Base-by-base conservation (phyloP, 441 rosid genomes). In the Corymbia citriodora region DNA sequence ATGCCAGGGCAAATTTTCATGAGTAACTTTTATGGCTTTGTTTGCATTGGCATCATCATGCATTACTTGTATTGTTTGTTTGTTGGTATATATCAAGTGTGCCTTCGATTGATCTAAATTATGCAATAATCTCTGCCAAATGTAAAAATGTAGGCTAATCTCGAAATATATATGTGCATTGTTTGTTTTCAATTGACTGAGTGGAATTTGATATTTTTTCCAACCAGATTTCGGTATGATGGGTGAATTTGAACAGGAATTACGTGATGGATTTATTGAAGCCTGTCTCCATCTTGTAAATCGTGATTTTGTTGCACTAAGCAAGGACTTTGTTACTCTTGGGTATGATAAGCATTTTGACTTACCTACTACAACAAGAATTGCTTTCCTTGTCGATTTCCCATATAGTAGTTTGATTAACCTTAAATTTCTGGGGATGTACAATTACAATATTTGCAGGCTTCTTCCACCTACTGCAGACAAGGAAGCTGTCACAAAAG, bases 271-370 rank as follows among this genome's bases (percentile, higher is more conserved):
- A 90, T 97, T 98, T 93, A 96, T 97, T 88, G 97, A 97, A 95
- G 99, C 99, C 89, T 98, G 99, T 93, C 98, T 98, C 89, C 99
- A 98, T 94, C 99, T 97, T 79, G 99, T 98, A 88, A 98, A 98
- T 92, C 99, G 99, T 90, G 99, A 98, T 94, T 98, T 94, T 95
- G 96, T 95, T 92, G 96, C 98, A 17, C 93, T 98, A 91, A 96
- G 99, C 90, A 94, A 94, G 92, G 99, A 98, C 95, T 98, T 98
- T 91, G 95, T 98, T 90, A 96, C 99, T 91, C 97, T 98, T 90
- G 99, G 99, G 99, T 97, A 97, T 83, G 90, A 89, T 88, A 68
- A 23, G 92, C 89, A 68, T 90, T 92, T 36, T 57, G n/a, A 40
- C 52, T 79, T 40, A 50, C 85, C 18, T 55, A 49, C 48, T 33